Conservation (phyloP, 371 early-diverging fungal genomes). For the Nematocida parisii region DNA sequence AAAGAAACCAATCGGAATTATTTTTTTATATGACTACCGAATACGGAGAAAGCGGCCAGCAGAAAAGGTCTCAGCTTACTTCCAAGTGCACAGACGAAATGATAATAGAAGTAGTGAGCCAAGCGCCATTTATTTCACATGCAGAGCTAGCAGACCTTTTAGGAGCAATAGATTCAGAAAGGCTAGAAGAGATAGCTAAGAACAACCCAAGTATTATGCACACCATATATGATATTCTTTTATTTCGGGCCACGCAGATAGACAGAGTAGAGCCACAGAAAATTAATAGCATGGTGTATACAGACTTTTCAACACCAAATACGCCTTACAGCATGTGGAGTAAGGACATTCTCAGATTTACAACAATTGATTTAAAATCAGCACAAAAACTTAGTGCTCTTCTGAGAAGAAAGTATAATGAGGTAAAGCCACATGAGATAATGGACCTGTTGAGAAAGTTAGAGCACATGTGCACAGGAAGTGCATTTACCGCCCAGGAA, state of each 20-base stretch:
- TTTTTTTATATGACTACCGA: slow-evolving; percentile 8
- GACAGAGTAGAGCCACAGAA: not conserved
- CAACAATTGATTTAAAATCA: not conserved
- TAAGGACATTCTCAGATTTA: slow-evolving; percentile 15
- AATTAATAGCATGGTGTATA: not conserved
- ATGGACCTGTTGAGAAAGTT: slow-evolving; percentile 30
- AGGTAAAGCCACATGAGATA: slow-evolving; percentile 16
- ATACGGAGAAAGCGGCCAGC: not conserved
- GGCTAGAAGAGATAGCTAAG: slow-evolving; percentile 19
- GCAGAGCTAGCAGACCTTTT: not conserved
- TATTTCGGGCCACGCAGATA: not conserved
- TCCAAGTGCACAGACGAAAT: not conserved
- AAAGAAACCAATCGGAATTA: not conserved
- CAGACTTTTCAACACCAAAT: not conserved
- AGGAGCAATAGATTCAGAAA: not conserved
- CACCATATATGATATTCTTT: slow-evolving; percentile 28
- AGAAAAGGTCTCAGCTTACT: not conserved
- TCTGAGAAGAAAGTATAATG: slow-evolving; percentile 11
- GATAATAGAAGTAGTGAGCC: not conserved
- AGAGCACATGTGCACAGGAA: slow-evolving; percentile 23
- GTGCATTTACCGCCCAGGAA: not conserved
- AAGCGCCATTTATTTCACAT: not conserved
- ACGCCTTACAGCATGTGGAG: slow-evolving; percentile 27
- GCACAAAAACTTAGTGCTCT: slow-evolving; percentile 22
- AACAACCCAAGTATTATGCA: not conserved